A percentile compares a stretch with the other conserved stretches of the same genome.
These are phyloP conservation scores for Psilocybe tampanensis DNA, from an alignment of 768 basidiomycete genomes.

Conservation along the genomic window DNA sequence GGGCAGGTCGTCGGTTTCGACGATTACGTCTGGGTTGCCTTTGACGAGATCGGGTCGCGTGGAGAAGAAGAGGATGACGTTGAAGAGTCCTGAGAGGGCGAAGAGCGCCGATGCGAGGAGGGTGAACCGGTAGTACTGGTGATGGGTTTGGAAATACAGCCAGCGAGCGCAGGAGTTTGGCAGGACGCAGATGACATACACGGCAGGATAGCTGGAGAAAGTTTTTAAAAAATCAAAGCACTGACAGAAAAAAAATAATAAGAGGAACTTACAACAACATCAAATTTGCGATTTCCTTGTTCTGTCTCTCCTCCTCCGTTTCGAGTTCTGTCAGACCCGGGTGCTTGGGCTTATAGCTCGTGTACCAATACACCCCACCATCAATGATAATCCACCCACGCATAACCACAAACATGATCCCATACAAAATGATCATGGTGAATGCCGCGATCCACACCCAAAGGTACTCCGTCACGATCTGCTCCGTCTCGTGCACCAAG, in stretches of 20 bases:
- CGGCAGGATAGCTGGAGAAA: conserved; percentile 8
- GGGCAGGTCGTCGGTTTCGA: conserved; percentile 13
- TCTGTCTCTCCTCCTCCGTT: conserved; percentile 25
- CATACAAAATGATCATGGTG: conserved; percentile 44
- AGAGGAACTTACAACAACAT: conserved; percentile 47
- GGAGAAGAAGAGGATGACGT: conserved; percentile 40
- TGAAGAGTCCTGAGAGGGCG: conserved; percentile 46
- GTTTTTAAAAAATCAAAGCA: background rate
- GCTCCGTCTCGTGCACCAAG: conserved; percentile 32
- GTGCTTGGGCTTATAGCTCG: conserved; percentile 6
- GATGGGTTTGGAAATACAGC: conserved; percentile 29
- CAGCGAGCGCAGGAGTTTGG: conserved; percentile 46
- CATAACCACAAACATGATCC: conserved; percentile 46
- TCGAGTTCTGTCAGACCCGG: conserved; percentile 11
- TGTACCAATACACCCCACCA: conserved; percentile 23
- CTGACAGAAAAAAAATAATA: background rate
- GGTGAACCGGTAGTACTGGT: conserved; percentile 36
- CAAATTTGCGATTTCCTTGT: conserved; percentile 37
- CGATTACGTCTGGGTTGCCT: conserved; percentile 17
- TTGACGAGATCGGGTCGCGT: conserved; percentile 28
- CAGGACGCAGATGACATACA: conserved; percentile 30
- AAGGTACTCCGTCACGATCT: conserved; percentile 50
- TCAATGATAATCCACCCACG: conserved; percentile 37
- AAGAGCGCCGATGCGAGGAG: conserved; percentile 43
- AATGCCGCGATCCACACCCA: conserved; percentile 53